Evolutionary conservation across 176 grass and related monocot genomes (phyloP).

Genomic region (Oryza longistaminata): DNA sequence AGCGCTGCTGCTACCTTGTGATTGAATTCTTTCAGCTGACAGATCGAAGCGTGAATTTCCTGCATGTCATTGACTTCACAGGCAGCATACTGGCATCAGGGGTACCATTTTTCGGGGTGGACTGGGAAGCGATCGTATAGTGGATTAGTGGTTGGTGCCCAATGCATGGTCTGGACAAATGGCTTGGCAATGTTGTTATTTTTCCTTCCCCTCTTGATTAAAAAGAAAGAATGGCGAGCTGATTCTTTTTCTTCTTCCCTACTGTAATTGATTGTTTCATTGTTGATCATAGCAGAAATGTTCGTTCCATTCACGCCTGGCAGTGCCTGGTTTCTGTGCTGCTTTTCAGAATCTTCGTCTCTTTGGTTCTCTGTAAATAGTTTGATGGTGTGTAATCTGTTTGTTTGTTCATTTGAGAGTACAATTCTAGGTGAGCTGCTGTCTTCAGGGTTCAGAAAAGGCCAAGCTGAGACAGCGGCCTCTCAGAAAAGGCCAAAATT

Average conservation of each 20-base stretch:
- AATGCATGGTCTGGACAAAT: conserved; percentile 17
- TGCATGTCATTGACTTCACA: conserved; percentile 24
- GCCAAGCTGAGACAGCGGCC: background rate
- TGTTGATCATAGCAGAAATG: conserved; percentile 55
- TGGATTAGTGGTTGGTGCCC: conserved; percentile 28
- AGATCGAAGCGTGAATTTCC: conserved; percentile 28
- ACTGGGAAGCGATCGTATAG: conserved; percentile 26
- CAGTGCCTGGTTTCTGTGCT: background rate
- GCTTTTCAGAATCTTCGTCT: background rate
- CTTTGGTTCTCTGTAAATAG: background rate
- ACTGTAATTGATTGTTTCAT: conserved; percentile 73
- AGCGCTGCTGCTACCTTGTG: conserved; percentile 28
- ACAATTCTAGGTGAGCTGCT: background rate
- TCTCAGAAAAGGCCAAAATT: conserved; percentile 20
- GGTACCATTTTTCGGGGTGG: conserved; percentile 37
- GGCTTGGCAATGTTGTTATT: conserved; percentile 34
- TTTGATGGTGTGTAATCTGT: background rate
- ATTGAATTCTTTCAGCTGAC: conserved; percentile 23
- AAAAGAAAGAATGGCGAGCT: conserved; percentile 58
- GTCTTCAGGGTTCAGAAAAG: background rate
- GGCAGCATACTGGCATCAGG: conserved; percentile 23
- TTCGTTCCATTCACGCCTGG: conserved; percentile 29
- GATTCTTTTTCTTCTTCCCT: conserved; percentile 53
- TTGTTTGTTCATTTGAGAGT: background rate
- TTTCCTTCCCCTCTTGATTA: conserved; percentile 22